Evolutionary conservation across 2,329 filamentous ascomycete genomes (phyloP).

Genomic region (Neopestalotiopsis clavispora): DNA sequence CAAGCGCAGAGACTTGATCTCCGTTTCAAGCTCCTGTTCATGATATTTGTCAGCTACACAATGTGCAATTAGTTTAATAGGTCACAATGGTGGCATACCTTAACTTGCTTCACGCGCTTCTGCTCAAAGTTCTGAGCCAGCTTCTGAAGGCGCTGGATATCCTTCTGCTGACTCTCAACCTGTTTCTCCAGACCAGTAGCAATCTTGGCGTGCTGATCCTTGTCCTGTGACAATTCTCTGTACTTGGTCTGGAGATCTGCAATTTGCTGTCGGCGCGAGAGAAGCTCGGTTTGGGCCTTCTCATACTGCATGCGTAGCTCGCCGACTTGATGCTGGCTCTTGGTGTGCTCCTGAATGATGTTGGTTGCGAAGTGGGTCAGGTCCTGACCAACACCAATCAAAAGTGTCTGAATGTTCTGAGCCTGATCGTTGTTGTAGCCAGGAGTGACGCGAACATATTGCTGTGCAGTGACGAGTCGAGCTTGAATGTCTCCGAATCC

Average conservation of each 20-base stretch:
- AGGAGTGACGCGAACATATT: constrained; percentile 26
- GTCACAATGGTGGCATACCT: constrained; percentile 25
- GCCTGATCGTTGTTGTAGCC: constrained; percentile 23
- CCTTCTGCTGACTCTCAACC: constrained; percentile 18
- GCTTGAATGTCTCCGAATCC: constrained; percentile 20
- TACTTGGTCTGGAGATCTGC: constrained; percentile 17
- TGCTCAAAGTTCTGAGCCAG: constrained; percentile 28
- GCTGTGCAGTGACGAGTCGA: constrained; percentile 25
- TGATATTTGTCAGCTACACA: constrained; percentile 5
- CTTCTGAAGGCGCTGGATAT: constrained; percentile 24
- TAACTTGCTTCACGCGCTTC: constrained; percentile 25
- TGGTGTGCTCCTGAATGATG: constrained; percentile 10
- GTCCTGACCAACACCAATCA: constrained; percentile 21
- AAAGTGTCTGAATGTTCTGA: constrained; percentile 25
- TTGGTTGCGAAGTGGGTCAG: constrained; percentile 17
- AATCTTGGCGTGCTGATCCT: constrained; percentile 17
- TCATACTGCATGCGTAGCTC: constrained; percentile 19
- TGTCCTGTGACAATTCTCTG: constrained; percentile 2
- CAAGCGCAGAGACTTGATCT: constrained; percentile 24
- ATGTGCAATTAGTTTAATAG: too few relatives aligned
- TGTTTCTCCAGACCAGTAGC: constrained; percentile 20
- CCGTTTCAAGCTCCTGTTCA: constrained; percentile 25
- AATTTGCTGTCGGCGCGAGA: constrained; percentile 15
- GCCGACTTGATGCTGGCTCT: constrained; percentile 15
- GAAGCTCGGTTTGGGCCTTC: constrained; percentile 17